Evolutionary conservation across 2,329 filamentous ascomycete genomes (phyloP).

Genomic region (Elsinoe australis): DNA sequence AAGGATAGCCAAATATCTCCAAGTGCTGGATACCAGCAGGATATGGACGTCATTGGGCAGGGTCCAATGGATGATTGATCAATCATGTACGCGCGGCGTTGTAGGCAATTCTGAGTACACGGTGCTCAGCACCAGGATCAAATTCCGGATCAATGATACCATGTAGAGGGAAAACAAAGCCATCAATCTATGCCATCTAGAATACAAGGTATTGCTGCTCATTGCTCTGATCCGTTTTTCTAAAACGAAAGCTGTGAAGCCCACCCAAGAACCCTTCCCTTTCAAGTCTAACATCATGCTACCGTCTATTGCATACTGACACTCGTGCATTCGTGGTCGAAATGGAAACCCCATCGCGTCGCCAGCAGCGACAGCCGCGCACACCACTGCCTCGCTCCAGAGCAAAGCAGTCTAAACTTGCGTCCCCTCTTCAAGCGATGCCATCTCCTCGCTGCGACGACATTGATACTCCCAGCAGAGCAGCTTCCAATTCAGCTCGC

Average conservation of each 20-base stretch:
- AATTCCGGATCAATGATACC: background rate
- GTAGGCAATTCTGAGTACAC: too few species aligned
- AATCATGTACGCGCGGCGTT: too few species aligned
- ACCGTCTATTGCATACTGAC: background rate
- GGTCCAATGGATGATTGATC: too few species aligned
- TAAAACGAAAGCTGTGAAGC: conserved; percentile 15
- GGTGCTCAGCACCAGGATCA: too few species aligned
- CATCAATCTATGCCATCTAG: conserved; percentile 1
- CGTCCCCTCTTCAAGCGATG: conserved; percentile 15
- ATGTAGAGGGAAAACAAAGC: background rate
- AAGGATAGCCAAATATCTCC: too few species aligned
- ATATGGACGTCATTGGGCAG: too few species aligned
- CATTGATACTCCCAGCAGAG: conserved; percentile 61
- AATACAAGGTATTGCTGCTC: conserved; percentile 10
- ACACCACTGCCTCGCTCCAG: conserved; percentile 1
- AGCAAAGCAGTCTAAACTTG: conserved; percentile 18
- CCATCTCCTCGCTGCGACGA: conserved; percentile 13
- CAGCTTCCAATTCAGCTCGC: conserved; percentile 79
- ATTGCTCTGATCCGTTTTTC: conserved; percentile 15
- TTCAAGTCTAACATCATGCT: background rate
- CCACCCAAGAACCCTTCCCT: background rate
- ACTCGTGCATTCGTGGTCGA: background rate
- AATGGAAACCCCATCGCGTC: background rate
- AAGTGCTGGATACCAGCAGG: too few species aligned
- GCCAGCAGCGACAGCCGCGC: conserved; percentile 8